These are phyloP conservation scores for Trichosporon faecale DNA, from an alignment of 1,284 basidiomycete genomes.

Conservation along the genomic window DNA sequence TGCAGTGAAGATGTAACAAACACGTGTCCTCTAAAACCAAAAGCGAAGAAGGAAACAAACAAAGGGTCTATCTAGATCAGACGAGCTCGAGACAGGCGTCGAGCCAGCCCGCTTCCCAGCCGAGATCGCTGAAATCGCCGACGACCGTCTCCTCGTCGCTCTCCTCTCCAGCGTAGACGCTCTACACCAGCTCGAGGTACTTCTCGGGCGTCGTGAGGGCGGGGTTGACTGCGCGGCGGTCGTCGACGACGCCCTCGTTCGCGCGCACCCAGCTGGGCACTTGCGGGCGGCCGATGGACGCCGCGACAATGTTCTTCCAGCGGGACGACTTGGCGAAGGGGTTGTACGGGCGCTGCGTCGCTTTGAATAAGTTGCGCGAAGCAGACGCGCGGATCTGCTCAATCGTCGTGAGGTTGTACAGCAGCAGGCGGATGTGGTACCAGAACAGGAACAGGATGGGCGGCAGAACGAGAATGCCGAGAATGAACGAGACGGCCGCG, in stretches of 20 bases:
- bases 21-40: not conserved
- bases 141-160: not conserved
- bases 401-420: constrained; percentile 84
- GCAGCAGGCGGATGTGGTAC: constrained; percentile 77
- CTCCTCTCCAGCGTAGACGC: not conserved
- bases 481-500: constrained; percentile 70
- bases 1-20: not conserved
- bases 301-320: constrained; percentile 41
- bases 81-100: not conserved
- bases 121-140: too few species aligned
- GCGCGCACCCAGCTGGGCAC: constrained; percentile 50
- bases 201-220: constrained; percentile 36
- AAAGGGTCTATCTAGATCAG: not conserved
- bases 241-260: constrained; percentile 35
- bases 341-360: constrained; percentile 42
- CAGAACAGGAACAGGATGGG: constrained; percentile 71
- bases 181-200: constrained; percentile 29
- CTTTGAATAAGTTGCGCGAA: constrained; percentile 34
- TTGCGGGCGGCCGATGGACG: constrained; percentile 48
- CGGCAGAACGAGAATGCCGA: constrained; percentile 70
- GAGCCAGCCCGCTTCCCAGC: not conserved
- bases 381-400: constrained; percentile 60
- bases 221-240: constrained; percentile 44
- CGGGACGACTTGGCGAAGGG: constrained; percentile 43
- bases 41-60: not conserved